Percentiles rank a stretch among this genome's conserved stretches.
phyloP scores from a whole-genome alignment of 2,329 filamentous ascomycete genomes.

The Pestalotiopsis sp. region DNA sequence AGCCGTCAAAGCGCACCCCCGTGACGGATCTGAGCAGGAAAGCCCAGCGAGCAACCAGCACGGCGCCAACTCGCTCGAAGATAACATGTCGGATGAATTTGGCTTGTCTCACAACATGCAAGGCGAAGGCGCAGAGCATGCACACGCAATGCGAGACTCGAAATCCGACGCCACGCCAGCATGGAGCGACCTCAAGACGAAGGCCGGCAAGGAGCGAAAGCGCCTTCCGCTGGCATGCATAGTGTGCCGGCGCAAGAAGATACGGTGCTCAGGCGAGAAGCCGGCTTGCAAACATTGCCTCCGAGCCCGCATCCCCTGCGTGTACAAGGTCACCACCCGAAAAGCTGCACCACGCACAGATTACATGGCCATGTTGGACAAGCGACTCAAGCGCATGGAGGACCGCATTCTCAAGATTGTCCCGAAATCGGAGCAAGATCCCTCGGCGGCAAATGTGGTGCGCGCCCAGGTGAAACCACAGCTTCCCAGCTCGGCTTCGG shows the following conservation, averaged over 20 bases:
- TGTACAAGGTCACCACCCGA: slow-evolving; percentile 94
- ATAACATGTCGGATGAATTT: slow-evolving; percentile 61
- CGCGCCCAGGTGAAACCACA: slow-evolving; percentile 85
- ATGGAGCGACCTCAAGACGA: slow-evolving; percentile 86
- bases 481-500: slow-evolving; percentile 56
- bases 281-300: slow-evolving; percentile 96
- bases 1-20: slow-evolving; percentile 26
- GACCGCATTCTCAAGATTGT: slow-evolving; percentile 96
- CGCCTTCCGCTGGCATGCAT: slow-evolving; percentile 92
- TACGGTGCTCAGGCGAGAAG: slow-evolving; percentile 96
- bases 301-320: slow-evolving; percentile 89
- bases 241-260: slow-evolving; percentile 95
- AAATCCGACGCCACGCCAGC: slow-evolving; percentile 63
- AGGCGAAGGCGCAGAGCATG: slow-evolving; percentile 57
- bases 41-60: slow-evolving; percentile 47
- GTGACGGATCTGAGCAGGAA: slow-evolving; percentile 48
- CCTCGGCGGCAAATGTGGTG: slow-evolving; percentile 65
- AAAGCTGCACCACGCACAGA: slow-evolving; percentile 94
- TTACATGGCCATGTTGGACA: slow-evolving; percentile 99
- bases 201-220: slow-evolving; percentile 95
- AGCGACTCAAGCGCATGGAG: slow-evolving; percentile 94
- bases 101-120: slow-evolving; percentile 50
- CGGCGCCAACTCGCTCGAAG: slow-evolving; percentile 52
- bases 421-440: slow-evolving; percentile 80
- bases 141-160: slow-evolving; percentile 57